A percentile compares a stretch with the other conserved stretches of the same genome.
Conservation (phyloP, 306 rosid species). For the Prunus mira region DNA sequence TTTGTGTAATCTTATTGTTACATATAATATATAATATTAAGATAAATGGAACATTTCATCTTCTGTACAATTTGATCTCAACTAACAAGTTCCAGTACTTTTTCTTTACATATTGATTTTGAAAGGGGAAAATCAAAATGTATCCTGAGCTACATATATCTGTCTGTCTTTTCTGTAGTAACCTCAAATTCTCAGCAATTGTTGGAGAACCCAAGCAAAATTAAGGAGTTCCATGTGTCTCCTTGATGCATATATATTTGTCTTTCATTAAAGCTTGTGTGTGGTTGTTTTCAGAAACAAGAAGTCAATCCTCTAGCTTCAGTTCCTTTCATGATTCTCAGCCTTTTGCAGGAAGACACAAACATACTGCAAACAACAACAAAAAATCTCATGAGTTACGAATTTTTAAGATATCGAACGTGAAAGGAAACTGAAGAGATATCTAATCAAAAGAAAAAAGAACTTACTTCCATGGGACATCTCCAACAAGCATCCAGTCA, state of each 20-base stretch:
- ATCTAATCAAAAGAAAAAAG: neutral
- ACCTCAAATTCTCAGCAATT: conserved; percentile 1
- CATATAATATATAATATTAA: neutral
- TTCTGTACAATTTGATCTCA: conserved; percentile 31
- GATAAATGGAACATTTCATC: conserved; percentile 22
- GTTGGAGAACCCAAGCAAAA: neutral
- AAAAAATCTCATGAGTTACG: conserved; percentile 11
- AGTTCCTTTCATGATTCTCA: conserved; percentile 60
- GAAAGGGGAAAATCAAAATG: neutral
- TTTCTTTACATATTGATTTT: neutral
- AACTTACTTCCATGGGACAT: conserved; percentile 88
- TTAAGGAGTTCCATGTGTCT: neutral
- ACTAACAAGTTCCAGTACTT: conserved; percentile 1
- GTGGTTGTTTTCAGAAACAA: conserved; percentile 17
- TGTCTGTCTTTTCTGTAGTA: neutral
- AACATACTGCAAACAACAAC: conserved; percentile 54
- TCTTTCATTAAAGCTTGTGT: neutral
- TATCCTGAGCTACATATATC: conserved; percentile 1
- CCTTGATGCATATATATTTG: neutral
- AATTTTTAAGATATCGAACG: neutral
- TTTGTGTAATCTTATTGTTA: neutral
- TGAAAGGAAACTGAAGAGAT: neutral
- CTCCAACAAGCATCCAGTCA: conserved; percentile 96
- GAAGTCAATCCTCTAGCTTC: conserved; percentile 60
- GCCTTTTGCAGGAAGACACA: conserved; percentile 57